These are phyloP conservation scores for Pistacia vera DNA, from an alignment of 345 rosid species.

Conservation along the genomic window DNA sequence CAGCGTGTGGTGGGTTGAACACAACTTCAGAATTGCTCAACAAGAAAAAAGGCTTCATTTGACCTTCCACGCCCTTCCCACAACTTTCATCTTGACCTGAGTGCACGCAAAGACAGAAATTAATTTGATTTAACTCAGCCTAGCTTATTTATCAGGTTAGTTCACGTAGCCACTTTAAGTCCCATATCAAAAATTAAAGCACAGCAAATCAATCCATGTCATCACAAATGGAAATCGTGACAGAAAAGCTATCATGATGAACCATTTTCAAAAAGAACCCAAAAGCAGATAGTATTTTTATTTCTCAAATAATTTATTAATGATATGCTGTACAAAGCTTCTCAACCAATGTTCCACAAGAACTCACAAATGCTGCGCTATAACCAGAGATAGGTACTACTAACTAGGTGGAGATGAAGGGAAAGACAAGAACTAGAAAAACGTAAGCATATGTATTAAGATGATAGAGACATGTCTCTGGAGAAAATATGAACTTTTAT, in stretches of 20 bases:
- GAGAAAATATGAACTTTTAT: background rate
- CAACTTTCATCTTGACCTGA: slow-evolving; percentile 43
- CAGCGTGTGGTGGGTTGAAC: slow-evolving; percentile 24
- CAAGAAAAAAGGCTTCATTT: slow-evolving; percentile 36
- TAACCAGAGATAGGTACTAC: background rate
- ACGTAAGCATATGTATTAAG: background rate
- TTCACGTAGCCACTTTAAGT: too few relatives aligned
- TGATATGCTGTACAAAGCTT: background rate
- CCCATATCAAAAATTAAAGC: background rate
- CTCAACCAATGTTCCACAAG: background rate
- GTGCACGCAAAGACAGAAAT: background rate
- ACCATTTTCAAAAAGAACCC: background rate
- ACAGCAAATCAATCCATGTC: background rate
- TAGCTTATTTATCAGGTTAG: background rate
- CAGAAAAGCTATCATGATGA: background rate
- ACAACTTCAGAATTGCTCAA: slow-evolving; percentile 29
- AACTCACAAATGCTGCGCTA: background rate
- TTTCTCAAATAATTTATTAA: background rate
- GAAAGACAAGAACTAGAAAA: background rate
- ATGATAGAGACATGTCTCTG: background rate
- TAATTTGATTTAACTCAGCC: background rate
- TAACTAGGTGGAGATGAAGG: background rate
- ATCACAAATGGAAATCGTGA: background rate
- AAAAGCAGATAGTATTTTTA: background rate
- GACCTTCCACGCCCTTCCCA: slow-evolving; percentile 34